Percentiles rank a stretch among this genome's conserved stretches.
phyloP scores from a whole-genome alignment of 2,329 filamentous ascomycete genomes.

The Phaeosphaeria sp. region DNA sequence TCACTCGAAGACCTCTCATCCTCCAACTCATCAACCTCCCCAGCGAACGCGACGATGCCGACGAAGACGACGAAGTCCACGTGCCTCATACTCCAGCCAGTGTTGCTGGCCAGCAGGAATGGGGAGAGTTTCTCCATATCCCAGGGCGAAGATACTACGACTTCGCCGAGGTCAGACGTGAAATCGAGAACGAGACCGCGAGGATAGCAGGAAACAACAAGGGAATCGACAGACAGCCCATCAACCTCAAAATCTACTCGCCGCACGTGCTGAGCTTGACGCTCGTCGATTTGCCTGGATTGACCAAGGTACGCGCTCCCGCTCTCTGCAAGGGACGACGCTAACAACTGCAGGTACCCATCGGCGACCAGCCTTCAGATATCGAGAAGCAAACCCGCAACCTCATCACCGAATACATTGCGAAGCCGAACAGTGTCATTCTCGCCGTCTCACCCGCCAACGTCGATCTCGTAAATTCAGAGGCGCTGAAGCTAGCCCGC shows the following conservation, averaged over 20 bases:
- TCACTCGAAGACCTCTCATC: slow-evolving; percentile 91
- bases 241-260: slow-evolving; percentile 98
- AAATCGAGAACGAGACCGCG: slow-evolving; percentile 96
- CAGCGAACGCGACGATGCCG: slow-evolving; percentile 71
- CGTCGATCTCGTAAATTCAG: slow-evolving; percentile 97
- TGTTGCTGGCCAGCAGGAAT: slow-evolving; percentile 71
- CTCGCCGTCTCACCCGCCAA: slow-evolving; percentile 96
- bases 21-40: slow-evolving; percentile 98
- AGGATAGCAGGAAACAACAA: slow-evolving; percentile 97
- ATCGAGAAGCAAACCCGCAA: slow-evolving; percentile 99
- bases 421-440: slow-evolving; percentile 98
- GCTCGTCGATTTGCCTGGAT: slow-evolving; percentile 89
- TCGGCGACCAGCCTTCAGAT: slow-evolving; percentile 95
- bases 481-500: slow-evolving; percentile 92
- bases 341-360: slow-evolving; percentile 72
- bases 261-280: slow-evolving; percentile 96
- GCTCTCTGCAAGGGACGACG: slow-evolving; percentile 10
- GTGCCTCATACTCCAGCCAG: slow-evolving; percentile 79
- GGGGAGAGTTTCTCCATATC: slow-evolving; percentile 97
- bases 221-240: slow-evolving; percentile 95
- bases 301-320: slow-evolving; percentile 77
- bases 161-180: slow-evolving; percentile 90
- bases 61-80: slow-evolving; percentile 68
- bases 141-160: slow-evolving; percentile 88
- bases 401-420: slow-evolving; percentile 96